Evolutionary conservation across 75 land plant species (phyloP), one percentile per base, ranked within the genome.

Genomic region (Selaginella tamariscina): DNA sequence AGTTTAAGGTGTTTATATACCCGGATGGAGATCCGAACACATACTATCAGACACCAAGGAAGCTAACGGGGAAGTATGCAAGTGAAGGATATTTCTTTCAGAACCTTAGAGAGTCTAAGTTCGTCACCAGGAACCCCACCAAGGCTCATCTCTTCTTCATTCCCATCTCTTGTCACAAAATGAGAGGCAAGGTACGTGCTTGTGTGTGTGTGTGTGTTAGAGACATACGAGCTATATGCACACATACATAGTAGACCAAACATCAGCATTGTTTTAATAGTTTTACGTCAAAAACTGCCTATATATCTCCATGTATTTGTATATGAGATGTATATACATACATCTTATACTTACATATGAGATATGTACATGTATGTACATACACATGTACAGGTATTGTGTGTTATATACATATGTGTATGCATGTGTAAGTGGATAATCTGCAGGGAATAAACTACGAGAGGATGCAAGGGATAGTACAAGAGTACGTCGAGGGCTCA

Each of bases 11-110:
- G 27, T 88, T 68, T 55, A 75, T 88, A 8, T 88, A 88, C 39
- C 83, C 85, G 0, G 96, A 90, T 32, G 96, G 91, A 0, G 92
- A 88, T 76, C 82, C 86, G 67, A 80, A 85, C 0, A 85, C 86
- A 0, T 90, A 65, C 31, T 90, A 75, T 65, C 96, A 90, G 72
- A 90, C 96, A 24, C 91, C 88, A 33, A 73, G 92, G 77, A 91
- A 88, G 70, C 65, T 91, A 29, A 88, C 96, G 0, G 94, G 94
- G 20, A 91, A 91, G 76, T 88, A 88, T 59, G 75, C 97, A 8
- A 91, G 94, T 68, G 97, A 91, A 74, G 94, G 94, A 11, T 91
- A 82, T 71, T 91, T 91, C 65, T 91, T 91, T 44, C 86, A 88
- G 79, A 91, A 88, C 66, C 78, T 91, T 28, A 30, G 85, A 32